Percentiles rank a stretch among this genome's conserved stretches.
phyloP scores from a whole-genome alignment of 768 basidiomycete species.

The Russula lepida region DNA sequence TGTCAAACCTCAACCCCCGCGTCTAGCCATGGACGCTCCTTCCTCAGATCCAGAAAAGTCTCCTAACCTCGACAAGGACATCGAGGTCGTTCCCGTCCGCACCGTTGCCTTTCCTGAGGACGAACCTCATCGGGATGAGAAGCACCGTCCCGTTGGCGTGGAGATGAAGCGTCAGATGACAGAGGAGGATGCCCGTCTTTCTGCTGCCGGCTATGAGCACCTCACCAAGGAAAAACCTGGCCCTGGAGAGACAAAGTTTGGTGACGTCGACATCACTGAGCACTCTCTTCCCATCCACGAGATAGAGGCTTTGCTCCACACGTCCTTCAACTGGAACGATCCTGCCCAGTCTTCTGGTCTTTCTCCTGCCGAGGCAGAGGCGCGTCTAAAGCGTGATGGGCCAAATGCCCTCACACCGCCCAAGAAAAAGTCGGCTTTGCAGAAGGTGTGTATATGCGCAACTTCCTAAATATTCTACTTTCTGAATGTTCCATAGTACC shows the following conservation, averaged over 20 bases:
- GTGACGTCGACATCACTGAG: conserved; percentile 51
- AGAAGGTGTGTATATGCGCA: conserved; percentile 38
- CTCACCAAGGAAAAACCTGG: conserved; percentile 38
- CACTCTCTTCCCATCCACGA: conserved; percentile 40
- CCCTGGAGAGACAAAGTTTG: conserved; percentile 27
- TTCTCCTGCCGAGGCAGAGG: conserved; percentile 42
- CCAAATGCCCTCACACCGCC: conserved; percentile 59
- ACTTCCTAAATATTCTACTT: background rate
- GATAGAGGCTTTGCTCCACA: conserved; percentile 36
- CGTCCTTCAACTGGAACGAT: conserved; percentile 46
- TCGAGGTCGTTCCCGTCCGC: conserved; percentile 31
- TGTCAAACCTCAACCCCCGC: background rate
- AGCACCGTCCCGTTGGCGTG: conserved; percentile 42
- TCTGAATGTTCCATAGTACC: conserved; percentile 36
- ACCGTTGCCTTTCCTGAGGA: conserved; percentile 44
- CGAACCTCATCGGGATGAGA: conserved; percentile 25
- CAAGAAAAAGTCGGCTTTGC: conserved; percentile 54
- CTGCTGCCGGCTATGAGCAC: conserved; percentile 62
- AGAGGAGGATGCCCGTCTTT: conserved; percentile 58
- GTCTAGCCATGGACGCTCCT: conserved; percentile 1
- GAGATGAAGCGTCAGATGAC: conserved; percentile 57
- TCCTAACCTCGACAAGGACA: conserved; percentile 25
- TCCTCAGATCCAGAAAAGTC: conserved; percentile 14
- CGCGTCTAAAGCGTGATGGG: conserved; percentile 48
- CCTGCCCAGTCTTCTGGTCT: conserved; percentile 45